Evolutionary conservation across 2,329 filamentous ascomycete species (phyloP).

Genomic region (Thelonectria rubi): DNA sequence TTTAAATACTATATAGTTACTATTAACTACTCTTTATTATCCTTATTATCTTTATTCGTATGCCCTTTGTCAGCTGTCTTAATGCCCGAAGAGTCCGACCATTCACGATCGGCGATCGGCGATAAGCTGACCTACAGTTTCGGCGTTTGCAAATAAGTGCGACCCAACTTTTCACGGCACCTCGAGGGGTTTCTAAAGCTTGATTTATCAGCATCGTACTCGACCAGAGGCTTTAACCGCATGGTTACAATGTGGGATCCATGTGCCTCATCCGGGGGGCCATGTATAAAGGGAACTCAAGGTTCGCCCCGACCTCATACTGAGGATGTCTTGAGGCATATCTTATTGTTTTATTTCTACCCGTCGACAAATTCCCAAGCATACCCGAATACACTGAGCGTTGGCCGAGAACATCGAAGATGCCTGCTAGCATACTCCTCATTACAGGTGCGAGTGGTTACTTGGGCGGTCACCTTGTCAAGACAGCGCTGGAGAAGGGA

Average conservation of each 20-base stretch:
- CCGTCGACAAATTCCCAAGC: not conserved
- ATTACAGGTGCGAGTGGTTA: slow-evolving; percentile 22
- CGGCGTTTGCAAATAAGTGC: not conserved
- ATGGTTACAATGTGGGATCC: not conserved
- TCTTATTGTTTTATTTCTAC: not conserved
- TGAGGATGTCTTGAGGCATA: not conserved
- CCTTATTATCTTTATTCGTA: too few species aligned
- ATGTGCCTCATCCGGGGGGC: not conserved
- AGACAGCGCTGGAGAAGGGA: slow-evolving; percentile 13
- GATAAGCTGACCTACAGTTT: not conserved
- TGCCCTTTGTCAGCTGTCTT: too few species aligned
- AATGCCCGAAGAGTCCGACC: too few species aligned
- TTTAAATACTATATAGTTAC: too few species aligned
- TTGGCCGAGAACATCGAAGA: not conserved
- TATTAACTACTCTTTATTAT: too few species aligned
- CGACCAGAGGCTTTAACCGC: not conserved
- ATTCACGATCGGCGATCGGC: slow-evolving; percentile 1
- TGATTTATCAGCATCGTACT: not conserved
- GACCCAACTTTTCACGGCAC: not conserved
- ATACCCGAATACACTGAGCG: not conserved
- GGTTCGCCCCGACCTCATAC: not conserved
- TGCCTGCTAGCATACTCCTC: slow-evolving; percentile 9
- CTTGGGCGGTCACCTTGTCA: slow-evolving; percentile 17
- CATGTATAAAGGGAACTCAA: not conserved
- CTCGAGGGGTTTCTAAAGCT: not conserved